Conservation (phyloP, 768 basidiomycete genomes). For the Amanita rimosa region DNA sequence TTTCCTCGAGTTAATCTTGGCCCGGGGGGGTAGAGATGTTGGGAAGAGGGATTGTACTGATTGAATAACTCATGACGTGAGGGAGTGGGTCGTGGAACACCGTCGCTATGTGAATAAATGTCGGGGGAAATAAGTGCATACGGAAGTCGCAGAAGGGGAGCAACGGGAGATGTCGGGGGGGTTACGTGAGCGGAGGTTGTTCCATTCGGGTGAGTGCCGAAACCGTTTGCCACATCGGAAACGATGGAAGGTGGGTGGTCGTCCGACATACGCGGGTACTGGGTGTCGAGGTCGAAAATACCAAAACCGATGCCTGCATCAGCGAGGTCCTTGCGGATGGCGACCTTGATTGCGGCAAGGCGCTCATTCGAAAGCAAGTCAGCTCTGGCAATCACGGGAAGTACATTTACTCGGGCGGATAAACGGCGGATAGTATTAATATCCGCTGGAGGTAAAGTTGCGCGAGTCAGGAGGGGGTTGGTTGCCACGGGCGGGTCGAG, state of each 20-base stretch:
- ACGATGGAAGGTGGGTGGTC: slow-evolving; percentile 34
- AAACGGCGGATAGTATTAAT: slow-evolving; percentile 71
- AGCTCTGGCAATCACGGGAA: slow-evolving; percentile 76
- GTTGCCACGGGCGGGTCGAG: slow-evolving; percentile 70
- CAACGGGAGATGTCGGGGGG: slow-evolving; percentile 58
- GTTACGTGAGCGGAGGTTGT: slow-evolving; percentile 40
- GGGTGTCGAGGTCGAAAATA: slow-evolving; percentile 72
- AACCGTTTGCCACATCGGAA: slow-evolving; percentile 43
- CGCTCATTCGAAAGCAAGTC: slow-evolving; percentile 78
- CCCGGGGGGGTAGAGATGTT: slow-evolving; percentile 19
- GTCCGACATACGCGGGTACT: slow-evolving; percentile 34
- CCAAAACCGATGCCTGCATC: slow-evolving; percentile 83
- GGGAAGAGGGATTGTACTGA: slow-evolving; percentile 56
- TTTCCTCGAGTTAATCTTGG: slow-evolving; percentile 47
- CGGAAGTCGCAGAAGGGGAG: slow-evolving; percentile 57
- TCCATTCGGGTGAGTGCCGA: slow-evolving; percentile 38
- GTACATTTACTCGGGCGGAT: slow-evolving; percentile 76
- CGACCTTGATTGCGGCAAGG: slow-evolving; percentile 67
- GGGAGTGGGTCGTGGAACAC: slow-evolving; percentile 43
- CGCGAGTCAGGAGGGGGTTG: slow-evolving; percentile 56
- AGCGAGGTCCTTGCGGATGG: slow-evolving; percentile 71
- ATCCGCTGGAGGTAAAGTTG: slow-evolving; percentile 59
- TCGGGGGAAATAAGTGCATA: slow-evolving; percentile 81
- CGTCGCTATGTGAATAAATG: slow-evolving; percentile 76
- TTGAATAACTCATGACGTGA: slow-evolving; percentile 64